These are phyloP conservation scores for Geotrichum europaeum DNA, from an alignment of 1,139 yeast species.

Conservation along the genomic window DNA sequence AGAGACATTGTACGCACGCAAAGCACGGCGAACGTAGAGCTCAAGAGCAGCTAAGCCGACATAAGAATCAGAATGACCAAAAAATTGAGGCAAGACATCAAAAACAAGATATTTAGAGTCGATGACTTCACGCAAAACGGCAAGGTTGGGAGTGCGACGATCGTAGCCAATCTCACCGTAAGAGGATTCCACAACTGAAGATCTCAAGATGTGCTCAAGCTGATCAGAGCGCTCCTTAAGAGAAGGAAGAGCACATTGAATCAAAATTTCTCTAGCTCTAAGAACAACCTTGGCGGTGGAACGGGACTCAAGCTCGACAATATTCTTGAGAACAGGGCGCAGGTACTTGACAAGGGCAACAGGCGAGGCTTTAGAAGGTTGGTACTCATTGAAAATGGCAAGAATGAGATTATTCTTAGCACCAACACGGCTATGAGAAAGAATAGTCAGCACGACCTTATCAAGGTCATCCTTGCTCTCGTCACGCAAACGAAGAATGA, in stretches of 20 bases:
- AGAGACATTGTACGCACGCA: conserved; percentile 88
- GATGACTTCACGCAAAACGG: conserved; percentile 79
- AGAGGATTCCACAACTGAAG: conserved; percentile 76
- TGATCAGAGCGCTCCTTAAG: conserved; percentile 95
- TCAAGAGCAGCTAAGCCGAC: conserved; percentile 95
- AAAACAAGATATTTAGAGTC: conserved; percentile 95
- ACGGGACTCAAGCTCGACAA: conserved; percentile 85
- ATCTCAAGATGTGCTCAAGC: conserved; percentile 87
- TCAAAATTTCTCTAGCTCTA: conserved; percentile 91
- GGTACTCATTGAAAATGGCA: conserved; percentile 74
- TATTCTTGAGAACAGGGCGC: conserved; percentile 62
- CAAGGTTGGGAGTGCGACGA: conserved; percentile 78
- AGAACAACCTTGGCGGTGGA: conserved; percentile 91
- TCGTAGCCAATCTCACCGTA: conserved; percentile 73
- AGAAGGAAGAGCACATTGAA: conserved; percentile 94
- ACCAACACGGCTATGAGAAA: conserved; percentile 89
- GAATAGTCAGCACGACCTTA: conserved; percentile 63
- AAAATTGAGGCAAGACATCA: conserved; percentile 89
- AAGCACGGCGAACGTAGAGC: conserved; percentile 92
- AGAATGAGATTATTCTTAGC: conserved; percentile 86
- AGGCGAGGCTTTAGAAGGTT: conserved; percentile 53
- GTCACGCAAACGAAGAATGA: conserved; percentile 78
- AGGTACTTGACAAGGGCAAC: conserved; percentile 61
- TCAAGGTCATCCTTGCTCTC: conserved; percentile 71
- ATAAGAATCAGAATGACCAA: conserved; percentile 76